phyloP scores from a whole-genome alignment of 371 early-diverging fungal species.

The Rhizopus arrhizus region DNA sequence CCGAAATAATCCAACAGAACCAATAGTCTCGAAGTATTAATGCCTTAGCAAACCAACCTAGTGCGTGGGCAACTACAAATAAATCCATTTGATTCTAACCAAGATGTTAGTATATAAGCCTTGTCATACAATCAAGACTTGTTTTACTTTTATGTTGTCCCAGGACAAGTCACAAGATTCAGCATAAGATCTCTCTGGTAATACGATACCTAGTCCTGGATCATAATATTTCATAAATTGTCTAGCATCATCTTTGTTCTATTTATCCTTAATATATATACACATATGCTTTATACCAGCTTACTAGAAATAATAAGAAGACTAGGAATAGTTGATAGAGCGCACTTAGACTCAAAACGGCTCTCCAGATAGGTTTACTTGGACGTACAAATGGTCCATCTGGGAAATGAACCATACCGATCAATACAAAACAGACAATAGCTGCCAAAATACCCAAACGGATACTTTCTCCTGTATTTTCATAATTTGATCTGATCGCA shows the following conservation, averaged over 20 bases:
- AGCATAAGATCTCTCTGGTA: slow-evolving; percentile 93
- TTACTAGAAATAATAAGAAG: slow-evolving; percentile 89
- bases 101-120: not conserved
- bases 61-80: slow-evolving; percentile 90
- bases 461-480: slow-evolving; percentile 63
- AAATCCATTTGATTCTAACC: slow-evolving; percentile 83
- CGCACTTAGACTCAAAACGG: slow-evolving; percentile 81
- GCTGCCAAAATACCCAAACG: slow-evolving; percentile 73
- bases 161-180: slow-evolving; percentile 81
- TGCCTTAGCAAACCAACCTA: slow-evolving; percentile 97
- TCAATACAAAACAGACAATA: slow-evolving; percentile 73
- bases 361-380: slow-evolving; percentile 94
- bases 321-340: slow-evolving; percentile 87
- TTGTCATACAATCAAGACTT: not conserved
- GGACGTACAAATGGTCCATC: slow-evolving; percentile 96
- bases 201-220: slow-evolving; percentile 73
- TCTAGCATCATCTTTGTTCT: slow-evolving; percentile 87
- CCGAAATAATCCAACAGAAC: slow-evolving; percentile 93
- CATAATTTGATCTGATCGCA: slow-evolving; percentile 55
- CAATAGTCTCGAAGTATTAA: slow-evolving; percentile 91
- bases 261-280: slow-evolving; percentile 7
- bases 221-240: slow-evolving; percentile 79
- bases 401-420: slow-evolving; percentile 85
- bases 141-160: slow-evolving; percentile 69
- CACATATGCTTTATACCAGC: not conserved